These are phyloP conservation scores for Lipomyces sp. DNA, from an alignment of 805 yeast genomes.

Conservation along the genomic window DNA sequence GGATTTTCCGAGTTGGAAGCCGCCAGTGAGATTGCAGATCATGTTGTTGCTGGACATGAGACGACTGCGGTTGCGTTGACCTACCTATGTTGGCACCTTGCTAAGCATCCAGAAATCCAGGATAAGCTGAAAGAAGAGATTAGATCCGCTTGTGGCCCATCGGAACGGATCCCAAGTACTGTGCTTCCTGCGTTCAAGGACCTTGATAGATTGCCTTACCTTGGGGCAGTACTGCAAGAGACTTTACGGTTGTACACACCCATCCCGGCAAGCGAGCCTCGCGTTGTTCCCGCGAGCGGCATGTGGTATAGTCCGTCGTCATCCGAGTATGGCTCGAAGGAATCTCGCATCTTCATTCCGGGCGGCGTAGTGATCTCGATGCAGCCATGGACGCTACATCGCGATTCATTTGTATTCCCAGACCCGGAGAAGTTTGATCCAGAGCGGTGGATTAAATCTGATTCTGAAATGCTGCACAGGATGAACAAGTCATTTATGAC, in stretches of 20 bases:
- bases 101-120: constrained; percentile 58
- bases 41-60: constrained; percentile 77
- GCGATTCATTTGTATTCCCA: constrained; percentile 56
- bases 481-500: constrained; percentile 65
- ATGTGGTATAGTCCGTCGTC: constrained; percentile 17
- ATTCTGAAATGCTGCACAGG: constrained; percentile 44
- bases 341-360: background rate
- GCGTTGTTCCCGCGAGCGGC: constrained; percentile 51
- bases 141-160: constrained; percentile 44
- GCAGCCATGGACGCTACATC: constrained; percentile 70
- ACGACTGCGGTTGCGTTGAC: constrained; percentile 72
- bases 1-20: constrained; percentile 45
- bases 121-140: constrained; percentile 54
- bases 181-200: constrained; percentile 45
- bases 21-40: constrained; percentile 62
- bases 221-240: constrained; percentile 68
- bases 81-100: constrained; percentile 62
- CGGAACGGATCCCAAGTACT: constrained; percentile 32
- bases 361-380: constrained; percentile 52
- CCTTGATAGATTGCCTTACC: constrained; percentile 60
- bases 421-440: constrained; percentile 60
- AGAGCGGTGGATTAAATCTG: constrained; percentile 58
- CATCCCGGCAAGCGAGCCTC: constrained; percentile 75
- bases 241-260: constrained; percentile 67
- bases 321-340: background rate